Evolutionary conservation across 768 basidiomycete genomes (phyloP).

Genomic region (Floccularia luteovirens): DNA sequence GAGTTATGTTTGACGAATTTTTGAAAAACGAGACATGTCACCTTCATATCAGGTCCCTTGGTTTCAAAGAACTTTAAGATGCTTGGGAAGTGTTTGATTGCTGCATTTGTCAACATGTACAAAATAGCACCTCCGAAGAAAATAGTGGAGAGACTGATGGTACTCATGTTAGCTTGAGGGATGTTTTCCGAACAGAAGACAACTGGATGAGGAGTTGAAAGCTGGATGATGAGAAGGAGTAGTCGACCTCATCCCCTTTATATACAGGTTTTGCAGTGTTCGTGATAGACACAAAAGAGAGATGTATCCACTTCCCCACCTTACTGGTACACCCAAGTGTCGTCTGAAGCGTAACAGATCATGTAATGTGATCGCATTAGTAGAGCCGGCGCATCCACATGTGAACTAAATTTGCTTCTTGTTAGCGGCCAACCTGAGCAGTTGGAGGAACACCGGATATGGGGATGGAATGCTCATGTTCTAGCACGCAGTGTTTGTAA

Average conservation of each 20-base stretch:
- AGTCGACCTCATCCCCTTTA: too few species aligned
- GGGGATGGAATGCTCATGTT: too few species aligned
- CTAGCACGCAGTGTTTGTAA: too few species aligned
- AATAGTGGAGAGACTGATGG: neutral
- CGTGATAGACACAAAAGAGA: too few species aligned
- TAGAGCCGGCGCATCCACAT: too few species aligned
- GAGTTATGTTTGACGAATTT: neutral
- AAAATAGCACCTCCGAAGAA: neutral
- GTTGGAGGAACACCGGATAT: too few species aligned
- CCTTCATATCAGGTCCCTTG: neutral
- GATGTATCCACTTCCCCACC: too few species aligned
- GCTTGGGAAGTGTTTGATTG: neutral
- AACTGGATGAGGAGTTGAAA: neutral
- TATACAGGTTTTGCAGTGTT: too few species aligned
- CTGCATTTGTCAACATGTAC: neutral
- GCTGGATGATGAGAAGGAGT: neutral
- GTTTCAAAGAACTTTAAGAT: neutral
- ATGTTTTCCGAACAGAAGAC: neutral
- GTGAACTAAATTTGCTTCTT: too few species aligned
- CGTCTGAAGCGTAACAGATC: too few species aligned
- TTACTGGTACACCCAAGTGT: too few species aligned
- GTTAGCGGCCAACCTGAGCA: too few species aligned
- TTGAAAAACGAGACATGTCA: neutral
- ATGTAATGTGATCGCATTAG: neutral
- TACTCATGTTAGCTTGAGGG: neutral